Evolutionary conservation across 2,329 filamentous ascomycete species (phyloP), one percentile per base, ranked within the genome.

Genomic region (Diaporthe ampelina): DNA sequence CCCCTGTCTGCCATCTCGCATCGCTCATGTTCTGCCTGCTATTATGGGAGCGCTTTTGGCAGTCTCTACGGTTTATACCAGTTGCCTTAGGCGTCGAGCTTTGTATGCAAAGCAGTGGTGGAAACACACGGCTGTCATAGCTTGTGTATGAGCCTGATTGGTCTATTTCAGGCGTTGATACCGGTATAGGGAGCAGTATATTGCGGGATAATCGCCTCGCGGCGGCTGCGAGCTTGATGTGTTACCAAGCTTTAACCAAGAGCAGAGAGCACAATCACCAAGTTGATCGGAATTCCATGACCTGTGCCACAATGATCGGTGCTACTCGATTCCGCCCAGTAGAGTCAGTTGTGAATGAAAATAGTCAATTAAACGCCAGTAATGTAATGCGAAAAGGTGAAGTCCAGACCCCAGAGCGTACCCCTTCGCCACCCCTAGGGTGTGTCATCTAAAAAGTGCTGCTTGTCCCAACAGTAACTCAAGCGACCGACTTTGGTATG

Each of bases 281-380:
- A 43, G 8, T 5, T 11, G 2, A 1, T 32, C 59, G 24, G 15
- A n/a, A 29, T 32, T 21, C 29, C 6, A 45, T 13, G n/a, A 26
- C 15, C 8, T 7, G 24, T 45, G 58, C 24, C 37, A 45, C 37
- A 63, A 21, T 48, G 17, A 4, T 13, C 29, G 40, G 29, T 32
- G 40, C 24, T 32, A 21, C 19, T 32, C 17, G 26, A 35, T 21
- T 11, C 7, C n/a, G 45, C 21, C 24, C 11, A 13, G 11, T 2
- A 15, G 48, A 63, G 32, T 3, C 68, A 52, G 50, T 59, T 56
- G 56, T 63, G 21, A 57, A 72, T 24, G 73, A 68, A 59, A 67
- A 70, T 56, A 37, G 52, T 77, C 73, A 73, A 77, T 77, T 77
- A 77, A 77, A 77, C 76, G 76, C 76, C 76, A 67, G 70, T 77